Conservation (phyloP, 345 rosid genomes). For the Gossypium anomalum region DNA sequence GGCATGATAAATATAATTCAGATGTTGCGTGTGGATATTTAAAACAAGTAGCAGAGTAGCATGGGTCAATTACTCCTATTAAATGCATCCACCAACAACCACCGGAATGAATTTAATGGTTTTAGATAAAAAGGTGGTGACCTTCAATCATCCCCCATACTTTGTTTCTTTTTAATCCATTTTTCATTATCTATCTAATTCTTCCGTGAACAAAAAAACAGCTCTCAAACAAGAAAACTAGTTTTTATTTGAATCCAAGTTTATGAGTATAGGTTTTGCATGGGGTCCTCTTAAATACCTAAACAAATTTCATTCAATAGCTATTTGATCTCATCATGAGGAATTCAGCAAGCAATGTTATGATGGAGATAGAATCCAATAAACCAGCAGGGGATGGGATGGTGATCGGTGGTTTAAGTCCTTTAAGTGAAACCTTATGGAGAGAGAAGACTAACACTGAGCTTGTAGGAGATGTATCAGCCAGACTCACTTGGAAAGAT, state of each 20-base stretch:
- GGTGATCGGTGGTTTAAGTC: constrained; percentile 59
- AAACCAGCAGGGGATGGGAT: constrained; percentile 42
- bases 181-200: neutral
- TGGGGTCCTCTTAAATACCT: neutral
- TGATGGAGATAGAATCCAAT: constrained; percentile 71
- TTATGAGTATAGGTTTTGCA: neutral
- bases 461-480: constrained; percentile 72
- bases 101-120: constrained; percentile 19
- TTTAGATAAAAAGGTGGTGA: neutral
- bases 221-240: neutral
- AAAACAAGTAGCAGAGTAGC: neutral
- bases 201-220: neutral
- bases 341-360: constrained; percentile 16
- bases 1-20: neutral
- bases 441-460: constrained; percentile 54
- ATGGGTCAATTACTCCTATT: constrained; percentile 23
- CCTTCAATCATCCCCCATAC: neutral
- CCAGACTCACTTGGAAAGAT: constrained; percentile 88
- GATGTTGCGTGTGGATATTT: neutral
- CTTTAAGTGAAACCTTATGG: constrained; percentile 77
- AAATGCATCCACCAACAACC: constrained; percentile 40
- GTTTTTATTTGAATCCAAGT: neutral
- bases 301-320: neutral
- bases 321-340: neutral
- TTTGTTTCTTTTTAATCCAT: too few relatives aligned